These are phyloP conservation scores for Fusarium armeniacum DNA, from an alignment of 2,329 filamentous ascomycete species.

Conservation along the genomic window DNA sequence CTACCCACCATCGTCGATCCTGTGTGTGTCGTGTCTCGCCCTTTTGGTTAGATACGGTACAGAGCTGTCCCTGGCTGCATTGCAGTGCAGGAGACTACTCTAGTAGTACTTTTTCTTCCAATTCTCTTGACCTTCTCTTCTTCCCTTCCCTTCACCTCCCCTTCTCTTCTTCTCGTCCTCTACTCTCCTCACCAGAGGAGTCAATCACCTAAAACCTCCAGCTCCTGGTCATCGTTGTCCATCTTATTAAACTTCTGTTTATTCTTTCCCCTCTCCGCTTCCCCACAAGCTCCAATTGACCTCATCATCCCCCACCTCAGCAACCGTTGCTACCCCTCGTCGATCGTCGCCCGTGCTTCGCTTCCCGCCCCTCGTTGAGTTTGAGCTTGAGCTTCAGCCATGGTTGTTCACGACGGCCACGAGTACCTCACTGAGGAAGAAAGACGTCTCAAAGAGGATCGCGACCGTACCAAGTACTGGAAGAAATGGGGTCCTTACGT, in stretches of 20 bases:
- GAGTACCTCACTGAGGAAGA: conserved; percentile 93
- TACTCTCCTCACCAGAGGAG: conserved; percentile 26
- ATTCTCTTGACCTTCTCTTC: conserved; percentile 29
- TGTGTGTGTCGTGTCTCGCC: conserved; percentile 36
- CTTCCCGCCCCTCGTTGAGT: conserved; percentile 37
- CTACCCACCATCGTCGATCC: conserved; percentile 48
- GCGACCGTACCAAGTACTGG: conserved; percentile 89
- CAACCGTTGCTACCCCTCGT: conserved; percentile 42
- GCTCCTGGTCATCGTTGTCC: conserved; percentile 11
- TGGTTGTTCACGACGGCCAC: conserved; percentile 92
- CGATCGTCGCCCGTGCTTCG: conserved; percentile 44
- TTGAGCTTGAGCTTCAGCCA: conserved; percentile 55
- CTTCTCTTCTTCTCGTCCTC: conserved; percentile 12
- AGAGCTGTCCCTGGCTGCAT: conserved; percentile 11
- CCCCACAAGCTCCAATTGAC: conserved; percentile 44
- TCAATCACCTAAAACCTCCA: conserved; percentile 27
- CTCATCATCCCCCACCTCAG: conserved; percentile 36
- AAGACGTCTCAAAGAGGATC: conserved; percentile 88
- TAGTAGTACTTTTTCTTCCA: conserved; percentile 21
- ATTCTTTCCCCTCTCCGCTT: conserved; percentile 30
- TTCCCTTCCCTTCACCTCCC: conserved; percentile 12
- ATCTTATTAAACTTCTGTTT: conserved; percentile 18
- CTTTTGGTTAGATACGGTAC: conserved; percentile 22
- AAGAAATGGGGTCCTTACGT: conserved; percentile 98
- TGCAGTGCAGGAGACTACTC: conserved; percentile 2